Conservation (phyloP, 2,329 filamentous ascomycete genomes). For the Colletotrichum agaves region DNA sequence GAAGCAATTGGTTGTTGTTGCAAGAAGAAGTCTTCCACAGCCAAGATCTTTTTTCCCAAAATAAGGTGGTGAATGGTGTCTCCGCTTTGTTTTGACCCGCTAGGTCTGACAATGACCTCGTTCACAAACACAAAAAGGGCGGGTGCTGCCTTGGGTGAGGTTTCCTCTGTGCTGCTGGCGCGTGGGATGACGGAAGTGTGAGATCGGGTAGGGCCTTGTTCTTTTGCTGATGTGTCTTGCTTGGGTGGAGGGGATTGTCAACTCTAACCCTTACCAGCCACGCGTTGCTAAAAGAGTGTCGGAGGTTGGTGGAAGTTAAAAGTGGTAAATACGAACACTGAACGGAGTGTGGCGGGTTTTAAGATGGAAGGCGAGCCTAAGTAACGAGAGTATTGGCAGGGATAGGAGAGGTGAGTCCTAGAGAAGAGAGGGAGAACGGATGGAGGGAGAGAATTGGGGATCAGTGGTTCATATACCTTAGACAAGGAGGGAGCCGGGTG, state of each 20-base stretch:
- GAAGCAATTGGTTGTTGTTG: slow-evolving; percentile 16
- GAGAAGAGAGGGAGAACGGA: neutral
- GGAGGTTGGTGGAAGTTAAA: neutral
- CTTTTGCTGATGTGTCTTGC: neutral
- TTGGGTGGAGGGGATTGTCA: neutral
- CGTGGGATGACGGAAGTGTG: slow-evolving; percentile 24
- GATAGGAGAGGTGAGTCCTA: slow-evolving; percentile 8
- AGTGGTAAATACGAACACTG: slow-evolving; percentile 3
- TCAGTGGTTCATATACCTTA: slow-evolving; percentile 31
- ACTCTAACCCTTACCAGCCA: slow-evolving; percentile 7
- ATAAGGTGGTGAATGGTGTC: slow-evolving; percentile 1
- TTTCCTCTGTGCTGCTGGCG: slow-evolving; percentile 13
- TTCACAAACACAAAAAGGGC: slow-evolving; percentile 23
- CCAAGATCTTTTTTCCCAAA: slow-evolving; percentile 15
- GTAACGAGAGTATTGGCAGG: slow-evolving; percentile 20
- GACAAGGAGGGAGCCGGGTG: slow-evolving; percentile 11
- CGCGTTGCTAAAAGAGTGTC: neutral
- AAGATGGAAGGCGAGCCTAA: neutral
- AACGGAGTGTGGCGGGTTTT: slow-evolving; percentile 11
- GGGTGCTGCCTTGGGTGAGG: slow-evolving; percentile 1
- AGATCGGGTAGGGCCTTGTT: slow-evolving; percentile 6
- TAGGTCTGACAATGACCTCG: slow-evolving; percentile 11
- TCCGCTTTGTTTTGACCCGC: slow-evolving; percentile 2
- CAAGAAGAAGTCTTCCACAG: neutral
- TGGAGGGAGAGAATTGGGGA: slow-evolving; percentile 11